These are phyloP conservation scores for Neofusicoccum kwambonambiense DNA, from an alignment of 2,329 filamentous ascomycete species.

Conservation along the genomic window DNA sequence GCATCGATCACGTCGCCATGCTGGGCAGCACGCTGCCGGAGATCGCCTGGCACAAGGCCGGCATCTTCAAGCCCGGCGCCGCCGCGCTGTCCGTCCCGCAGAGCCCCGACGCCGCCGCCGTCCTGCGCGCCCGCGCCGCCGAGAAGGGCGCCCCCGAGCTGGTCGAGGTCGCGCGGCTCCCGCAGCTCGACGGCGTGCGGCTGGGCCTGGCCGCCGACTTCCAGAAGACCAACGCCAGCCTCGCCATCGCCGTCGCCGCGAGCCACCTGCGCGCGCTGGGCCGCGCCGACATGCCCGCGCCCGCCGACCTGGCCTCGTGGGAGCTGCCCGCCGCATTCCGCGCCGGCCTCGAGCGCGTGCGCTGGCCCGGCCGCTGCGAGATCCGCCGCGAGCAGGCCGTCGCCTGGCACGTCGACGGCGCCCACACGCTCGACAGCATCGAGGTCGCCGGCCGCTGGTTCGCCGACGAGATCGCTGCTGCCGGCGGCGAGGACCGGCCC, in stretches of 20 bases:
- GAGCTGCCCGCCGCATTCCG: conserved; percentile 61
- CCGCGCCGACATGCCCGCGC: conserved; percentile 37
- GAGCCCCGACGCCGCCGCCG: conserved; percentile 52
- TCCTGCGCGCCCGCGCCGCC: conserved; percentile 55
- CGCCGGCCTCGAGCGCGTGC: conserved; percentile 64
- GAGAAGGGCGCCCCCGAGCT: conserved; percentile 49
- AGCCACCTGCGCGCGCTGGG: conserved; percentile 55
- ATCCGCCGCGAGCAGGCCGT: conserved; percentile 55
- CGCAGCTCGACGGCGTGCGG: conserved; percentile 47
- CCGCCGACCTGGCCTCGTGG: conserved; percentile 35
- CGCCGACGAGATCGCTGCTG: conserved; percentile 42
- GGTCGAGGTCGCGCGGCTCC: conserved; percentile 50
- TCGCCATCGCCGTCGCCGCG: conserved; percentile 59
- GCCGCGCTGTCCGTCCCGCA: conserved; percentile 65
- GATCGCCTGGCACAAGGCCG: conserved; percentile 91
- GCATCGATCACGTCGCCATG: conserved; percentile 81
- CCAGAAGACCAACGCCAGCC: conserved; percentile 61
- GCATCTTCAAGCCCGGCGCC: conserved; percentile 71
- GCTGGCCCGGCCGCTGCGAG: conserved; percentile 76
- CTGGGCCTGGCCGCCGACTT: conserved; percentile 62
- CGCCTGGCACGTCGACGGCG: conserved; percentile 82
- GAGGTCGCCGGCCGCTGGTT: conserved; percentile 77
- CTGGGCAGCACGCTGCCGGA: conserved; percentile 75
- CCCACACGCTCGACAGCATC: conserved; percentile 83
- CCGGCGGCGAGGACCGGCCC: conserved; percentile 28